Conservation (phyloP, 306 rosid genomes). For the Acmispon strigosus region DNA sequence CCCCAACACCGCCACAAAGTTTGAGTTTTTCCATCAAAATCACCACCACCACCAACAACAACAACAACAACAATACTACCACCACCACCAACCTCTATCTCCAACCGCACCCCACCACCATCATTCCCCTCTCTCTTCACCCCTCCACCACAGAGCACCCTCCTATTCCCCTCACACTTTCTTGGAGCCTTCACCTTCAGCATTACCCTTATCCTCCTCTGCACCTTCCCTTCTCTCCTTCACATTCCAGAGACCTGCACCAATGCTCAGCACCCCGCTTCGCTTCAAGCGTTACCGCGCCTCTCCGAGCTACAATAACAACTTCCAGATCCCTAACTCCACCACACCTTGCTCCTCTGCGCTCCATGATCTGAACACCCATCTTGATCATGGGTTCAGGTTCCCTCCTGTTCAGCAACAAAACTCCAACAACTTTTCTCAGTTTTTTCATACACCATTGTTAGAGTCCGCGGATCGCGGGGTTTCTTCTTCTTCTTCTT, state of each 20-base stretch:
- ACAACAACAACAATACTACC: background rate
- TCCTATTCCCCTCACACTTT: constrained; percentile 20
- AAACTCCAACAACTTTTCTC: constrained; percentile 12
- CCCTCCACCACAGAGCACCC: constrained; percentile 27
- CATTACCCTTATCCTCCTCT: constrained; percentile 14
- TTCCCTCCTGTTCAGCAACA: constrained; percentile 37
- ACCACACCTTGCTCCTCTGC: background rate
- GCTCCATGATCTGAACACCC: background rate
- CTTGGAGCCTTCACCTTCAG: constrained; percentile 10
- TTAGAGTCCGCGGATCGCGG: constrained; percentile 24
- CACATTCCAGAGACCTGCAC: constrained; percentile 59
- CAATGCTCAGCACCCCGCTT: constrained; percentile 35
- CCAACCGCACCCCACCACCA: constrained; percentile 19
- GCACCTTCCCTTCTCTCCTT: constrained; percentile 31
- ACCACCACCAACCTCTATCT: constrained; percentile 14
- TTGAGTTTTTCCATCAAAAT: constrained; percentile 29
- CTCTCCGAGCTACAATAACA: background rate
- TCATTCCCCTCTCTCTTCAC: constrained; percentile 49
- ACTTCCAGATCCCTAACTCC: constrained; percentile 12
- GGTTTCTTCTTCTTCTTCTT: constrained; percentile 4
- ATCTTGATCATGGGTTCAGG: constrained; percentile 30
- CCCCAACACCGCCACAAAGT: constrained; percentile 12
- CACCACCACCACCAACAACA: background rate
- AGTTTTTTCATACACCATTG: constrained; percentile 29
- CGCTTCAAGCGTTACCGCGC: constrained; percentile 44